These are phyloP conservation scores for Fragilaria crotonensis DNA, from an alignment of 108 stramenopile genomes.

Conservation along the genomic window DNA sequence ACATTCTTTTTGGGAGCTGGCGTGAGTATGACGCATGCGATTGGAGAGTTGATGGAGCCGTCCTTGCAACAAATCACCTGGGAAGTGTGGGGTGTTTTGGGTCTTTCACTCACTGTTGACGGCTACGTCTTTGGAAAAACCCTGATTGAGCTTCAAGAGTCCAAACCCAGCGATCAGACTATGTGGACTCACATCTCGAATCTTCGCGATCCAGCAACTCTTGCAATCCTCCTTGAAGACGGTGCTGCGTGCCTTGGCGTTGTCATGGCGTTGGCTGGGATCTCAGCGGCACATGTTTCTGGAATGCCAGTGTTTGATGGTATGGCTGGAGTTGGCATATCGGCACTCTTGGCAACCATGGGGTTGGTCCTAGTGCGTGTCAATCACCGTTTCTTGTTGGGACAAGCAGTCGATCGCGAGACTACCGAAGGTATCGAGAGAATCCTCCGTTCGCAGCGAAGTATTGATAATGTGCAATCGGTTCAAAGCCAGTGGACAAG, in stretches of 20 bases:
- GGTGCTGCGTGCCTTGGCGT: constrained; percentile 95
- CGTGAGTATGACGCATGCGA: constrained; percentile 81
- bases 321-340: constrained; percentile 87
- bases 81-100: constrained; percentile 88
- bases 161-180: constrained; percentile 40
- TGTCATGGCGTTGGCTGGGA: constrained; percentile 88
- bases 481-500: constrained; percentile 97
- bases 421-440: constrained; percentile 78
- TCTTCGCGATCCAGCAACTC: constrained; percentile 90
- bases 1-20: constrained; percentile 95
- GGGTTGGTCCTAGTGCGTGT: constrained; percentile 76
- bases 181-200: constrained; percentile 55
- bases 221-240: constrained; percentile 95
- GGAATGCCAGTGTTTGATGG: constrained; percentile 84
- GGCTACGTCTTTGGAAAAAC: constrained; percentile 85
- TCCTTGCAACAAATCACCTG: constrained; percentile 51
- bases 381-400: constrained; percentile 91
- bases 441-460: constrained; percentile 64
- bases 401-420: constrained; percentile 84
- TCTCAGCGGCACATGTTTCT: constrained; percentile 73
- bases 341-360: constrained; percentile 79
- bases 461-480: constrained; percentile 82
- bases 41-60: constrained; percentile 59
- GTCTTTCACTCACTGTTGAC: constrained; percentile 74
- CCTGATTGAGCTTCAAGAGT: constrained; percentile 41